Conservation (phyloP, 768 basidiomycete genomes). For the Sistotremastrum suecicum region DNA sequence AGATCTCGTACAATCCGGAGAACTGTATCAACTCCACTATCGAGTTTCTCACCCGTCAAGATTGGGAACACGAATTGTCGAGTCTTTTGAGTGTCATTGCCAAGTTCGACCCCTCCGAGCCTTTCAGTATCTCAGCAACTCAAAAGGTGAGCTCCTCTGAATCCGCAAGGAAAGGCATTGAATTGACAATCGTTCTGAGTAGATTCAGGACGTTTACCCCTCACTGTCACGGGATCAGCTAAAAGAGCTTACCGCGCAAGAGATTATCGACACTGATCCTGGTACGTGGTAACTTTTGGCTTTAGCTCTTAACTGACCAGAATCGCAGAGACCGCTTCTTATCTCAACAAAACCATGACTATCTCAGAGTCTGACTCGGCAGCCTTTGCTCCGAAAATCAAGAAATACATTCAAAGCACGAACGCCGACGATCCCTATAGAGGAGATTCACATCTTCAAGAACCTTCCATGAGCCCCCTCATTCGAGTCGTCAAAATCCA, state of each 20-base stretch:
- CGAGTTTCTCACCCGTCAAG: too few relatives aligned
- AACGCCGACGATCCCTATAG: too few relatives aligned
- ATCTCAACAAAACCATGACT: slow-evolving; percentile 39
- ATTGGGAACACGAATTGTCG: too few relatives aligned
- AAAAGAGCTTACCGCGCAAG: slow-evolving; percentile 32
- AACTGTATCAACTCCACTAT: too few relatives aligned
- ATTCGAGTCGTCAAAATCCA: slow-evolving; percentile 49
- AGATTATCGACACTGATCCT: slow-evolving; percentile 34
- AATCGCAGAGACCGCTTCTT: slow-evolving; percentile 25
- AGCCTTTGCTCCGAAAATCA: slow-evolving; percentile 28
- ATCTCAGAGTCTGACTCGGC: slow-evolving; percentile 37
- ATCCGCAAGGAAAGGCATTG: slow-evolving; percentile 24
- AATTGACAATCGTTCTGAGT: neutral
- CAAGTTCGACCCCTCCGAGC: too few relatives aligned
- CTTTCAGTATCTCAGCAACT: too few relatives aligned
- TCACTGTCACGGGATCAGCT: slow-evolving; percentile 32
- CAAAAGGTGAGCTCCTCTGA: too few relatives aligned
- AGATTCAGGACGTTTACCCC: slow-evolving; percentile 54
- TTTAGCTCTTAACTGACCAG: neutral
- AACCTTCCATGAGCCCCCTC: slow-evolving; percentile 44
- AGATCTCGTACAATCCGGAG: too few relatives aligned
- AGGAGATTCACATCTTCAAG: slow-evolving; percentile 5
- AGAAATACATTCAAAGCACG: too few relatives aligned
- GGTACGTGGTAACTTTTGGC: slow-evolving; percentile 19
- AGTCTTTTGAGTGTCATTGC: too few relatives aligned